Base-by-base conservation (phyloP, 108 stramenopile species). In the Parietichytrium sp. region DNA sequence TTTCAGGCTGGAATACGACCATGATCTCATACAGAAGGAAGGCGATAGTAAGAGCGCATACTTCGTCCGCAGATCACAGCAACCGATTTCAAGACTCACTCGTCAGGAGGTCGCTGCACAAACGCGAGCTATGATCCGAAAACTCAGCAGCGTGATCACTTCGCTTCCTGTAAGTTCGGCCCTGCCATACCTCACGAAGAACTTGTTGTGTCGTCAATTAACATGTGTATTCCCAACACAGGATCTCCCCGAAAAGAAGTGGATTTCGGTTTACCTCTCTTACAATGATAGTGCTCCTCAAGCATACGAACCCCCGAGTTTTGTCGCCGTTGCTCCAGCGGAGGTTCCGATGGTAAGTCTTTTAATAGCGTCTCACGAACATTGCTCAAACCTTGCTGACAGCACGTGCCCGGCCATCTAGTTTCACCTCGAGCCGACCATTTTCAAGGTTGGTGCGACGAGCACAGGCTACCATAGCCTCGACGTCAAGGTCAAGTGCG, bases 231-330 rank as follows among this genome's bases (percentile, higher is more conserved):
- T 50, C 49, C n/a, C n/a, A 50, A 50, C n/a, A n/a, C 42, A 72
- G 61, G 38, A 33, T 6, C 61, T 72, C 12, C 61, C 61, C 16
- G 61, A 72, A n/a, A n/a, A 33, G 38, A 72, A 72, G 42, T 72
- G 61, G 61, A 72, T 72, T 27, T 45, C 61, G 23, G 36, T 72
- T 27, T 72, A 72, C 20, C 61, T 72, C 20, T 33, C 61, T 10
- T 72, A 72, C 3, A 10, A 72, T n/a, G 61, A 72, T 25, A 33
- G 45, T 42, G 45, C 61, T 6, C 61, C 61, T 2, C 38, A 72
- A 42, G 10, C 38, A 12, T 72, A 72, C 33, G 61, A 72, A 25
- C 61, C 61, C 8, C 61, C 61, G 0, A 33, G 36, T 42, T 72
- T 72, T 27, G 61, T 45, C 23, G 45, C 23, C 38, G 61, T 42